phyloP scores from a whole-genome alignment of 2,329 filamentous ascomycete genomes.

The Ophiostoma sp. region DNA sequence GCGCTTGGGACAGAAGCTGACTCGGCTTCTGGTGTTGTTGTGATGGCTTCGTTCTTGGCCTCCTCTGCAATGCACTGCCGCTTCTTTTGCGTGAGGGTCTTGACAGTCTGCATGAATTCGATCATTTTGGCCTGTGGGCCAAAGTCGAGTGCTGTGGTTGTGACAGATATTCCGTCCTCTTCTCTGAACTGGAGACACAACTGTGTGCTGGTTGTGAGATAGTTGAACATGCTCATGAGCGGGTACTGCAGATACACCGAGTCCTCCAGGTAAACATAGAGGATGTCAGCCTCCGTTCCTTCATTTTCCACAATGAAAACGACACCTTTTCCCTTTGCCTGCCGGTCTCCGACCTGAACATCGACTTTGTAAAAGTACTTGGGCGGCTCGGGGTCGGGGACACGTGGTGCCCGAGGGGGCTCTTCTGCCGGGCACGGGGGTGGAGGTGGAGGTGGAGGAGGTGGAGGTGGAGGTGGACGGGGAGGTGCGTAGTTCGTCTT shows the following conservation, averaged over 20 bases:
- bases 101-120: slow-evolving; percentile 24
- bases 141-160: slow-evolving; percentile 23
- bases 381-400: slow-evolving; percentile 7
- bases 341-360: slow-evolving; percentile 23
- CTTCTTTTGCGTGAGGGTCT: slow-evolving; percentile 6
- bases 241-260: slow-evolving; percentile 25
- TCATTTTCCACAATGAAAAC: slow-evolving; percentile 20
- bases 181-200: slow-evolving; percentile 26
- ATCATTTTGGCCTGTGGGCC: slow-evolving; percentile 22
- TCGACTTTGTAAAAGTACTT: slow-evolving; percentile 21
- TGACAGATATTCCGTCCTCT: slow-evolving; percentile 22
- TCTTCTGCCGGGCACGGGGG: background rate
- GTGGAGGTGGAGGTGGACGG: background rate
- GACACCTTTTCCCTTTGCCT: slow-evolving; percentile 21
- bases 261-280: slow-evolving; percentile 25
- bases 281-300: slow-evolving; percentile 11
- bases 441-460: background rate
- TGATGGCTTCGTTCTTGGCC: background rate
- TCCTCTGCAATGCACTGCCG: background rate
- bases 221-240: slow-evolving; percentile 26
- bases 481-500: background rate
- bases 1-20: background rate
- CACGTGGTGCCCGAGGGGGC: background rate
- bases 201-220: slow-evolving; percentile 22
- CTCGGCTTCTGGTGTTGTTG: background rate